Percentiles rank a stretch among this genome's conserved stretches.
These are phyloP conservation scores for Alternaria gaisen DNA, from an alignment of 2,329 filamentous ascomycete species.

Conservation along the genomic window DNA sequence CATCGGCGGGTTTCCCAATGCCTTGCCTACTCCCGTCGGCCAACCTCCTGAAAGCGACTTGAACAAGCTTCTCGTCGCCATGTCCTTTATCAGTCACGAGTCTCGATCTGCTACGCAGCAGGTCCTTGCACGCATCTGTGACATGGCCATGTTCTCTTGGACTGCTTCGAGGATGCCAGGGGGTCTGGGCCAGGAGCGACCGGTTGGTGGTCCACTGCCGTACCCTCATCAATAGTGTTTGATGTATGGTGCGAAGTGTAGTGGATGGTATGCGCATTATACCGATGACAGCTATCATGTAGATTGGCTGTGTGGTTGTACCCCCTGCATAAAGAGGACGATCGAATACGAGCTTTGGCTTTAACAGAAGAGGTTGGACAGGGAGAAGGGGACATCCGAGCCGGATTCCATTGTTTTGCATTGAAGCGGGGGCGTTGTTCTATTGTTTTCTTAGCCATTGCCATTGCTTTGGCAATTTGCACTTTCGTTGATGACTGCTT, in stretches of 20 bases:
- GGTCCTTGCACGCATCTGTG: conserved; percentile 59
- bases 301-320: not conserved
- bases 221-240: conserved; percentile 7
- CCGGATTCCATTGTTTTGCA: conserved; percentile 2
- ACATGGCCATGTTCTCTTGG: conserved; percentile 60
- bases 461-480: no score
- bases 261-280: no score
- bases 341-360: not conserved
- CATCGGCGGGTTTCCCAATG: conserved; percentile 56
- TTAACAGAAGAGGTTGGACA: not conserved
- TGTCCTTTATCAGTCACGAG: conserved; percentile 59
- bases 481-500: no score
- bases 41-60: conserved; percentile 47
- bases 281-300: no score
- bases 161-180: conserved; percentile 35
- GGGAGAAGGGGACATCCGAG: not conserved
- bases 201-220: not conserved
- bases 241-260: not conserved
- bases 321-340: not conserved
- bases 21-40: conserved; percentile 40
- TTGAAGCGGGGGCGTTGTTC: conserved; percentile 9
- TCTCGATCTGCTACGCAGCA: conserved; percentile 57
- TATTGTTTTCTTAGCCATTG: no score
- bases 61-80: conserved; percentile 59
- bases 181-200: not conserved